Evolutionary conservation across 768 basidiomycete species (phyloP), one percentile per base, ranked within the genome.

Genomic region (Suillus discolor): DNA sequence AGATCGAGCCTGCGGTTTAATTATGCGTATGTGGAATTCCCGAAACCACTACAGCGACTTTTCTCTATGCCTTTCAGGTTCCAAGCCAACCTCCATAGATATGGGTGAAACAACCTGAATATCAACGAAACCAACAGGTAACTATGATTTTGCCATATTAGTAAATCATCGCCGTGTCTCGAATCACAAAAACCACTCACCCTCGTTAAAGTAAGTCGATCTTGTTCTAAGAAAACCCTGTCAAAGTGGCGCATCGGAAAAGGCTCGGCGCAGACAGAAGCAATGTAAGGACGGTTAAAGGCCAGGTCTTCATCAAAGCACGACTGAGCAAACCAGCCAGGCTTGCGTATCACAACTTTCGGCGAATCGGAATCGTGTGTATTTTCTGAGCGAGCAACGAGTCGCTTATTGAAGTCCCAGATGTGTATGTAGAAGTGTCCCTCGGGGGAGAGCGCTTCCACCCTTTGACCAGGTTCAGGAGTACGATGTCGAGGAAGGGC

Each of bases 361-460:
- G 57, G 7, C 15, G 36, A 36, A 20, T n/a, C 4, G 6, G 20
- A 36, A 36, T 38, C 36, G 15, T 34, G 12, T 3, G 0, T 38
- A 38, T 38, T 38, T 15, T 38, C 12, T 15, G 20, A n/a, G 13
- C 55, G 55, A 38, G 55, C n/a, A 23, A 57, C 23, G 13, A 57
- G 6, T 23, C 55, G 55, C n/a, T 57, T 38, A 23, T 57, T 57
- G 36, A 57, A 57, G 55, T 57, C 55, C 55, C 55, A 57, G n/a
- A 57, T 57, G 55, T 57, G 55, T 36, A 57, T 36, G 36, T 57
- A 57, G 55, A 57, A 57, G 36, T 38, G 5, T 23, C 7, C 34
- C 20, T 12, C 13, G 13, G 13, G 0, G 6, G 55, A 57, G n/a
- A 57, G n/a, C 15, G 34, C 55, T 38, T 23, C 36, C 36, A 57